These are phyloP conservation scores for Claviceps sp. DNA, from an alignment of 2,329 filamentous ascomycete genomes.

Conservation along the genomic window DNA sequence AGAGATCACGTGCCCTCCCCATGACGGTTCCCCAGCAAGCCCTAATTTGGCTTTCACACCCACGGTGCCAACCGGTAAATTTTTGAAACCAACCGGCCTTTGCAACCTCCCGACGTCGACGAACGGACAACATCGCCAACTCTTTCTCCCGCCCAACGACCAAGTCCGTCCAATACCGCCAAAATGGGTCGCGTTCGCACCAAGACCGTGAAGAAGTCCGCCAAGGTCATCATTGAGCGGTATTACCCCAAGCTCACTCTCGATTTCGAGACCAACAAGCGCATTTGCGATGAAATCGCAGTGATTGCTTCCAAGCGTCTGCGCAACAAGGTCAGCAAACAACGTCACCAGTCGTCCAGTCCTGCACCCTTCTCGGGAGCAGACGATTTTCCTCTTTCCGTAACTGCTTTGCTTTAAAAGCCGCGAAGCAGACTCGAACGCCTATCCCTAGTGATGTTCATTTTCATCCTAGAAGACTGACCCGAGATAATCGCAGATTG, in stretches of 20 bases:
- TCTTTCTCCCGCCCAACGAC: slow-evolving; percentile 21
- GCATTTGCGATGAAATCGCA: slow-evolving; percentile 98
- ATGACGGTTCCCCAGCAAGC: slow-evolving; percentile 10
- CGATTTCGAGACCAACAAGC: slow-evolving; percentile 99
- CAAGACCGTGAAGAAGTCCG: slow-evolving; percentile 62
- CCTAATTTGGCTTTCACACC: slow-evolving; percentile 15
- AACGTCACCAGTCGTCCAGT: neutral
- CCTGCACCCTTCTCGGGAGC: no score
- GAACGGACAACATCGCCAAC: slow-evolving; percentile 1
- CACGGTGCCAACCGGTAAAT: slow-evolving; percentile 17
- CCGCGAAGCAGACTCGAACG: no score
- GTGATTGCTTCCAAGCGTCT: slow-evolving; percentile 99
- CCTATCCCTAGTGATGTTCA: neutral
- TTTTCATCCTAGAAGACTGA: neutral
- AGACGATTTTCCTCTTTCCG: neutral
- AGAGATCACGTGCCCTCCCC: slow-evolving; percentile 14
- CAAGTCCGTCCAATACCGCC: slow-evolving; percentile 32
- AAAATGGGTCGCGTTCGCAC: slow-evolving; percentile 60
- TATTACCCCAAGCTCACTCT: slow-evolving; percentile 97
- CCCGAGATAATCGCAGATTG: slow-evolving; percentile 47
- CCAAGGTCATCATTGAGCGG: slow-evolving; percentile 99
- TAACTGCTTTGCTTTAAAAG: no score
- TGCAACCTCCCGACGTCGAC: slow-evolving; percentile 9
- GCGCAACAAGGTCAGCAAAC: slow-evolving; percentile 76
- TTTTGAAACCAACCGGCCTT: slow-evolving; percentile 7